Percentiles rank a stretch among this genome's conserved stretches.
Evolutionary conservation across 257 asterid species (phyloP).

Genomic region (Jacaranda copaia): DNA sequence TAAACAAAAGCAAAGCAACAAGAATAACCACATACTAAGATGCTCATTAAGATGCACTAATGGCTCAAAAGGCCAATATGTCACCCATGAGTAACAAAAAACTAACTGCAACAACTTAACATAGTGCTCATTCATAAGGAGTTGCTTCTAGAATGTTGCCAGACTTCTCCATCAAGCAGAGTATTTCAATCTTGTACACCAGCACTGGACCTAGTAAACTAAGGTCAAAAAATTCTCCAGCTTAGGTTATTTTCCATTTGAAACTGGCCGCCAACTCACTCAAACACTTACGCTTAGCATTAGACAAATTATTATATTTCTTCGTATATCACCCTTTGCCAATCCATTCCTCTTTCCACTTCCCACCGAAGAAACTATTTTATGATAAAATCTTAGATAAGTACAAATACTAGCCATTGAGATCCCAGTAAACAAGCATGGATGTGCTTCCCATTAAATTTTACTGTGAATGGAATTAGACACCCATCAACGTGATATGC

Average conservation of each 20-base stretch:
- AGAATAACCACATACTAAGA: background rate
- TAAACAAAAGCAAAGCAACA: background rate
- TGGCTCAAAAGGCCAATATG: constrained; percentile 3
- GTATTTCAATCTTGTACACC: background rate
- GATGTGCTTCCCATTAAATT: background rate
- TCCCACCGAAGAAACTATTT: constrained; percentile 4
- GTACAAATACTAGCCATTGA: constrained; percentile 18
- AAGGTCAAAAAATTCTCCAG: background rate
- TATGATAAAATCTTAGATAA: background rate
- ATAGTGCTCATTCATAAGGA: background rate
- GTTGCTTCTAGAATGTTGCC: background rate
- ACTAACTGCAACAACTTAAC: constrained; percentile 8
- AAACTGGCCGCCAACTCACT: background rate
- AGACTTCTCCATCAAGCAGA: constrained; percentile 20
- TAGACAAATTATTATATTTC: background rate
- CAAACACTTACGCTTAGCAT: constrained; percentile 16
- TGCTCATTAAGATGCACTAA: background rate
- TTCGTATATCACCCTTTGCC: background rate
- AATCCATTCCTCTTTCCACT: background rate
- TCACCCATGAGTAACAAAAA: background rate
- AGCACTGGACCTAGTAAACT: background rate
- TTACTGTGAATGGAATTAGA: background rate
- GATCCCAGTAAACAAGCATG: background rate
- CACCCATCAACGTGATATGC: constrained; percentile 2
- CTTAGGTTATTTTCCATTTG: background rate